A percentile compares a stretch with the other conserved stretches of the same genome.
Conservation (phyloP, 257 asterid genomes). For the Solanum pimpinellifolium region DNA sequence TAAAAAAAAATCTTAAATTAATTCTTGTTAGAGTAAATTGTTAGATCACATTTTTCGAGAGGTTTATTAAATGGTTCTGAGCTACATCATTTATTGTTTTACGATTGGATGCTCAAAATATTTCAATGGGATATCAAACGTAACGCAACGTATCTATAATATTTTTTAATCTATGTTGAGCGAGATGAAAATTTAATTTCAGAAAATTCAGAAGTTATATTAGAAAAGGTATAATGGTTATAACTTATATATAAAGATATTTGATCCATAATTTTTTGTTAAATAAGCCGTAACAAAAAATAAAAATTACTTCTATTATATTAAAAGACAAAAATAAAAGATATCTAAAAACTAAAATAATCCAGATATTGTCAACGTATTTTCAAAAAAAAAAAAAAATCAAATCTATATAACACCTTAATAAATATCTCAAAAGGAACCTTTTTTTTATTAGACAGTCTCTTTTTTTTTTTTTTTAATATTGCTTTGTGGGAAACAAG, state of each 20-base stretch:
- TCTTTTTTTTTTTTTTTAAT: neutral
- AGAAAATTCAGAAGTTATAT: no score
- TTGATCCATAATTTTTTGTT: no score
- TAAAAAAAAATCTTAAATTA: no score
- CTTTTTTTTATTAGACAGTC: neutral
- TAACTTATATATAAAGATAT: no score
- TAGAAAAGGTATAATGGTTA: neutral
- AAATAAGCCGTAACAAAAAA: no score
- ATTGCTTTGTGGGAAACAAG: neutral
- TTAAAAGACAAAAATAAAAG: no score
- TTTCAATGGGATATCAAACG: neutral
- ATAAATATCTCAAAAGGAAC: neutral
- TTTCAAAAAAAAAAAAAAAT: no score
- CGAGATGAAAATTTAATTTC: neutral
- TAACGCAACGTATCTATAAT: no score
- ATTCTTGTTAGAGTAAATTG: neutral
- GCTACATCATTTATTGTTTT: neutral
- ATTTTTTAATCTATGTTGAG: neutral
- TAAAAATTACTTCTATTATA: no score
- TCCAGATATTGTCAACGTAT: neutral
- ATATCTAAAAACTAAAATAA: neutral
- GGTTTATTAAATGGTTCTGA: neutral
- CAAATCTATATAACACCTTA: neutral
- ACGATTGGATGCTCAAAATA: neutral
- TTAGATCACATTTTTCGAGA: neutral